Evolutionary conservation across 2,329 filamentous ascomycete species (phyloP).

Genomic region (Aspergillus vadensis): DNA sequence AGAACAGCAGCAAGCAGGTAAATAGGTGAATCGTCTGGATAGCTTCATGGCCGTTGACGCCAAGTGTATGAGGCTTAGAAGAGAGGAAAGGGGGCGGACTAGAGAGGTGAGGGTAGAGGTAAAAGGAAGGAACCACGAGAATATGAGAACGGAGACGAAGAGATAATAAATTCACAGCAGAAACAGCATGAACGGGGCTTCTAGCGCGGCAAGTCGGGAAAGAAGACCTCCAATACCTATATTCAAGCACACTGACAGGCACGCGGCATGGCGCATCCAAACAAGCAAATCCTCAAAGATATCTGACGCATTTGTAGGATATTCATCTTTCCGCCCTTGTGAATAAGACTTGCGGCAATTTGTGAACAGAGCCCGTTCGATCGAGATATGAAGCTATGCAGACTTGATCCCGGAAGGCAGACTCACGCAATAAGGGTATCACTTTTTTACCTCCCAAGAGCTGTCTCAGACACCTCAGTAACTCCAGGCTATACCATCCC

Average conservation of each 20-base stretch:
- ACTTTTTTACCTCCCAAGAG: constrained; percentile 42
- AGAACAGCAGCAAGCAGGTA: constrained; percentile 20
- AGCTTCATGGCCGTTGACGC: constrained; percentile 20
- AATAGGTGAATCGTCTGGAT: constrained; percentile 23
- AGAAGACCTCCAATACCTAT: constrained; percentile 31
- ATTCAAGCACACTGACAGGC: constrained; percentile 29
- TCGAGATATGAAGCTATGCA: constrained; percentile 42
- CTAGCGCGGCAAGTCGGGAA: constrained; percentile 38
- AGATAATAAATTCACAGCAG: constrained; percentile 12
- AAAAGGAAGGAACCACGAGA: background rate
- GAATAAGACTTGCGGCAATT: constrained; percentile 30
- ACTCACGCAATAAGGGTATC: constrained; percentile 47
- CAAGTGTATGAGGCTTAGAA: constrained; percentile 10
- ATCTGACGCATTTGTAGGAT: constrained; percentile 33
- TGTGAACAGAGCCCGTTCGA: constrained; percentile 31
- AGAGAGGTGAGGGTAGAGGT: no score
- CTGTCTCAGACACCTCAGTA: constrained; percentile 43
- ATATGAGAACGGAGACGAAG: constrained; percentile 10
- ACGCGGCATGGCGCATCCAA: constrained; percentile 25
- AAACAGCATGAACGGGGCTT: constrained; percentile 30
- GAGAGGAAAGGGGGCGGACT: background rate
- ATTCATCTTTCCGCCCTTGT: constrained; percentile 27
- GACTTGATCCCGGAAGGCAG: constrained; percentile 41
- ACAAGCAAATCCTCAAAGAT: constrained; percentile 31
- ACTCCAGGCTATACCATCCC: constrained; percentile 41